Evolutionary conservation across 1,284 basidiomycete genomes (phyloP).

Genomic region (Austroboletus niveus): DNA sequence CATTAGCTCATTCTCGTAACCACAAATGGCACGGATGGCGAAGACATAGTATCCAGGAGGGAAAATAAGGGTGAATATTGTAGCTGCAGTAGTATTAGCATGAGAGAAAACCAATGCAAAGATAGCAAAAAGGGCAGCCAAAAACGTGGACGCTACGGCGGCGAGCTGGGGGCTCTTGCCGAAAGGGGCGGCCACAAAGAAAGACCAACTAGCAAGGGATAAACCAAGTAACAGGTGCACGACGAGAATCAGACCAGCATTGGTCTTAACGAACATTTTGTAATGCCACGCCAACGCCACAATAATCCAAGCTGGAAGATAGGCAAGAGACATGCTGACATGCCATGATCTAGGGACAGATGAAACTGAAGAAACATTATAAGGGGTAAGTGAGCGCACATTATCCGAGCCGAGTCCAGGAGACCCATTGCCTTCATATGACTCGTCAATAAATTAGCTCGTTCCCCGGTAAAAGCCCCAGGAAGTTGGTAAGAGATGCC

Average conservation of each 20-base stretch:
- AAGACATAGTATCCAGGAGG: conserved; percentile 77
- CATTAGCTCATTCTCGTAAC: conserved; percentile 60
- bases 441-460: conserved; percentile 57
- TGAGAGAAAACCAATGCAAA: conserved; percentile 57
- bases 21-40: conserved; percentile 62
- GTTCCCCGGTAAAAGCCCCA: conserved; percentile 61
- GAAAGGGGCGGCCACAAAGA: conserved; percentile 68
- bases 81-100: conserved; percentile 47
- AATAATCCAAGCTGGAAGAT: conserved; percentile 66
- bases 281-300: conserved; percentile 63
- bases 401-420: conserved; percentile 59
- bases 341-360: conserved; percentile 59
- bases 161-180: conserved; percentile 73
- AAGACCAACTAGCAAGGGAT: conserved; percentile 65
- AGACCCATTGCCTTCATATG: conserved; percentile 78
- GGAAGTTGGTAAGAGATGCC: conserved; percentile 74
- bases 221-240: conserved; percentile 69
- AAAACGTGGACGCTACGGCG: conserved; percentile 64
- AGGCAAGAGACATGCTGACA: conserved; percentile 50
- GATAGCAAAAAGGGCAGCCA: conserved; percentile 65
- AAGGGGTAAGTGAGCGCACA: conserved; percentile 37
- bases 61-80: conserved; percentile 68
- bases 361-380: too few relatives aligned
- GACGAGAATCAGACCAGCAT: conserved; percentile 57
- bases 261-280: conserved; percentile 63